A percentile compares a stretch with the other conserved stretches of the same genome.
These are phyloP conservation scores for Cytospora schulzeri DNA, from an alignment of 2,329 filamentous ascomycete genomes.

Conservation along the genomic window DNA sequence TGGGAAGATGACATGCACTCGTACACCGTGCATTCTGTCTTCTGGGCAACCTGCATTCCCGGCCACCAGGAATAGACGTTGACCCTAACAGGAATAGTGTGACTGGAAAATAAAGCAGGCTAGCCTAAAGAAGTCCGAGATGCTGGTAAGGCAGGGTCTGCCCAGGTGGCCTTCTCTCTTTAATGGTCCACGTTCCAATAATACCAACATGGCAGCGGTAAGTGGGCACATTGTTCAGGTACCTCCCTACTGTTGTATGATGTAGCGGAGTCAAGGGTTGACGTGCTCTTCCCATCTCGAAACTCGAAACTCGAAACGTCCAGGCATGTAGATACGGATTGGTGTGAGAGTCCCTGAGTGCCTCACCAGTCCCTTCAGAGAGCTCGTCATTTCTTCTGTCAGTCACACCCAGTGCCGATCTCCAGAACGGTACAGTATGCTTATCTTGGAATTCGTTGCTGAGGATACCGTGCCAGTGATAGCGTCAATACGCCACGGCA, in stretches of 20 bases:
- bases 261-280: slow-evolving; percentile 13
- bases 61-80: slow-evolving; percentile 11
- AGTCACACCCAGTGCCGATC: slow-evolving; percentile 23
- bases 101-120: background rate
- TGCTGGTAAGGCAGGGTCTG: background rate
- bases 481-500: background rate
- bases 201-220: slow-evolving; percentile 16
- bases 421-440: slow-evolving; percentile 15
- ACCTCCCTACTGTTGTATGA: background rate
- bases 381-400: slow-evolving; percentile 20
- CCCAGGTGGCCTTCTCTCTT: slow-evolving; percentile 13
- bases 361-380: background rate
- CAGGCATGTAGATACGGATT: background rate
- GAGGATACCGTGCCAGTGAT: slow-evolving; percentile 17
- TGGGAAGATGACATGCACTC: slow-evolving; percentile 5
- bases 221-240: slow-evolving; percentile 2
- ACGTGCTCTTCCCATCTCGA: slow-evolving; percentile 12
- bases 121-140: slow-evolving; percentile 6
- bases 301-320: background rate
- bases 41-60: background rate
- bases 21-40: slow-evolving; percentile 13
- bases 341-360: background rate
- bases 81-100: slow-evolving; percentile 1
- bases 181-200: slow-evolving; percentile 16
- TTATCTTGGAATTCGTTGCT: slow-evolving; percentile 7